Percentiles rank a stretch among this genome's conserved stretches.
Conservation (phyloP, 2,329 filamentous ascomycete genomes). For the Diplodia sapinea region DNA sequence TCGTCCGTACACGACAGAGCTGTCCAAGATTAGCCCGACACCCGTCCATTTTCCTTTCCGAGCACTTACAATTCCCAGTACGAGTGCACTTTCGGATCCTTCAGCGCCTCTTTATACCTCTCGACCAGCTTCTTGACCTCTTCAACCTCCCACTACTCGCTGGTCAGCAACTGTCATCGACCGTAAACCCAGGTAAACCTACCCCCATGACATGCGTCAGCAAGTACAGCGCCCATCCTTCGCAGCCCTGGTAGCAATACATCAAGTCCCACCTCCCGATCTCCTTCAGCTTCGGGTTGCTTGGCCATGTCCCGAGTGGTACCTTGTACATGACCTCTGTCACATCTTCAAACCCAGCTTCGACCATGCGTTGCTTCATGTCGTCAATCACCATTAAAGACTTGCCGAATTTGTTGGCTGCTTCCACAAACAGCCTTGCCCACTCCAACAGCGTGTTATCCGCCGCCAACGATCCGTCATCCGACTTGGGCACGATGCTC, state of each 20-base stretch:
- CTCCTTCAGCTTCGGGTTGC: conserved; percentile 43
- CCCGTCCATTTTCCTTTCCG: too few relatives aligned
- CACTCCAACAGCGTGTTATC: conserved; percentile 38
- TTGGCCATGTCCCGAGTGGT: conserved; percentile 41
- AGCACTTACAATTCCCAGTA: conserved; percentile 3
- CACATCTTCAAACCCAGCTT: conserved; percentile 62
- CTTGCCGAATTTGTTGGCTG: conserved; percentile 41
- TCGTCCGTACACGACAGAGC: not conserved
- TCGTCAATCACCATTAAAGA: conserved; percentile 45
- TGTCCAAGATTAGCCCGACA: not conserved
- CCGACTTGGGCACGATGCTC: conserved; percentile 37
- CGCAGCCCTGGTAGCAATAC: conserved; percentile 47
- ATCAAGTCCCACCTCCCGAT: conserved; percentile 41
- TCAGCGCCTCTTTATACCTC: not conserved
- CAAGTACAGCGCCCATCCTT: conserved; percentile 46
- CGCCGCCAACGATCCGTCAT: conserved; percentile 36
- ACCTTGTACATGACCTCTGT: conserved; percentile 51
- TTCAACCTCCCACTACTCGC: not conserved
- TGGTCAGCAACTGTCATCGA: not conserved
- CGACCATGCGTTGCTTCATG: conserved; percentile 53
- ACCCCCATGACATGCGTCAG: conserved; percentile 36
- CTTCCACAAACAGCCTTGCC: conserved; percentile 37
- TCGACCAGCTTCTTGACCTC: not conserved
- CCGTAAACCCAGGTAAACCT: not conserved
- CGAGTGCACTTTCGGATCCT: not conserved